Base-by-base conservation (phyloP, 2,329 filamentous ascomycete species). In the Paecilomyces sp. region DNA sequence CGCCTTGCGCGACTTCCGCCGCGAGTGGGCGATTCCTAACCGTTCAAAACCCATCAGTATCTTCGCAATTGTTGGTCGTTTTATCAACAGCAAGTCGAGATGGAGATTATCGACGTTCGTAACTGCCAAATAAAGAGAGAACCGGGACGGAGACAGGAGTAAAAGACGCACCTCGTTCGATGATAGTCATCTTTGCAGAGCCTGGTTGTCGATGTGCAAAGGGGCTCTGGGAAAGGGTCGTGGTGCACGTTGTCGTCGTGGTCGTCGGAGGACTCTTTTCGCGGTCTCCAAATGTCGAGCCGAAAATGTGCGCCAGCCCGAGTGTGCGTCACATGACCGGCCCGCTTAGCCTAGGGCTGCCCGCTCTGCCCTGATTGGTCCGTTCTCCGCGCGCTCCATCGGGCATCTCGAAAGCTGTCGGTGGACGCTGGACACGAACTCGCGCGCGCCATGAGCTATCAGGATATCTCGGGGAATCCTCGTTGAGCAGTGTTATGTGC, bases 1-100 rank as follows among this genome's bases (percentile, higher is more conserved):
- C 79, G 91, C 90, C 86, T 96, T 96, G 82, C 94, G 91, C 83
- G 91, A 94, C 91, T 99, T 99, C 84, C 93, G 89, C 83, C 93
- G 88, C 77, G 92, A 96, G 81, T 90, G 91, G 80, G 74, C 70
- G 65, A 77, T 63, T 62, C 66, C 75, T 78, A 62, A 57, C 57
- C 25, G 57, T 36, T 56, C 62, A 60, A 59, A 62, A 62, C 58
- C 62, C 61, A 60, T 65, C 62, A 59, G 61, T 59, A 59, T 58
- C 59, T 58, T 60, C 63, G 60, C 60, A 63, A 59, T 57, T 47
- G 58, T 54, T 61, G 54, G 47, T 54, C 22, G 53, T 58, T 54
- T 22, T 24, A 15, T 24, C 22, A 60, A 58, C 31, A 34, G 56
- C 51, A 28, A 55, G 13, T 31, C 41, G 22, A 47, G 31, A 36